Evolutionary conservation across 257 asterid species (phyloP), one percentile per base, ranked within the genome.

Genomic region (Penstemon eatonii): DNA sequence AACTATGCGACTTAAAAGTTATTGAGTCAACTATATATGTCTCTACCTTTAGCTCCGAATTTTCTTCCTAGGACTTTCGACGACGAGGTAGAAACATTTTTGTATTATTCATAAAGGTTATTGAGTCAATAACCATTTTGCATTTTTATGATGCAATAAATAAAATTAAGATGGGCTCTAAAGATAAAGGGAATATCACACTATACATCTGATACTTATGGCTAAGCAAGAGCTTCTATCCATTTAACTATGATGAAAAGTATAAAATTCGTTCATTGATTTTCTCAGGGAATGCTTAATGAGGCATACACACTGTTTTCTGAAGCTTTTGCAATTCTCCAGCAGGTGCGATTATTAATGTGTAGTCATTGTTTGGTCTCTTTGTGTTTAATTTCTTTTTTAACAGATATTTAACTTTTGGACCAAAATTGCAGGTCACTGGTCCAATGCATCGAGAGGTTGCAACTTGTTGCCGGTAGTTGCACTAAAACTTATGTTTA

Each of bases 371-470:
- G 36, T 56, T 55, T 54, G 52, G 50, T 72, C 69, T 73, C 65
- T 64, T 54, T 18, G 50, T 65, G 46, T 13, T 50, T 7, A 60
- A 5, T 45, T 18, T 36, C 25, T 56, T 37, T 56, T 9, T 66
- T 38, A 6, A 25, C 42, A 33, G 13, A 64, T 69, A 47, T 56
- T 69, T 40, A 52, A 50, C 36, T 63, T 63, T 19, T 38, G 40
- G 54, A 10, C 10, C 15, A 69, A 57, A 71, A 40, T 56, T 82
- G 84, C 87, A 94, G 96, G 99, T 91, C 71, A 94, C 99, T 64
- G 98, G 99, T 86, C 97, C 99, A 47, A 87, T 94, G 96, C 99
- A 91, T 79, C 86, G 95, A 80, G 99, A 94, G 82, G 99, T 91
- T 67, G 97, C 99, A 66, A 91, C 87, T 73, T 94, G 99, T 80